Evolutionary conservation across 2,329 filamentous ascomycete genomes (phyloP).

Genomic region (Bipolaris sorokiniana): DNA sequence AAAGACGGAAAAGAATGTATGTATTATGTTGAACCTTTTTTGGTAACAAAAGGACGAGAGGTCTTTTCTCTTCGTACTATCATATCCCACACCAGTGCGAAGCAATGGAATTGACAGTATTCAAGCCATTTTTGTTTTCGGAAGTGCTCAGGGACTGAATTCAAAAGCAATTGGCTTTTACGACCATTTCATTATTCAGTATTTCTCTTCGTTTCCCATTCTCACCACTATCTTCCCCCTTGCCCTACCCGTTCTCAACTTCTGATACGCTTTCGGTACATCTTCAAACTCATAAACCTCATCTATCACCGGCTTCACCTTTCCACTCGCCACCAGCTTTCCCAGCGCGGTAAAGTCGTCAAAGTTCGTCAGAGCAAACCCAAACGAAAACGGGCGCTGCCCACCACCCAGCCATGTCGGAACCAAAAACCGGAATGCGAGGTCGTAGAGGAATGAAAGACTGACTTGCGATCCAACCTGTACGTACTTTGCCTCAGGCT

Average conservation of each 20-base stretch:
- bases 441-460: slow-evolving; percentile 21
- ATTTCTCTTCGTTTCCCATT: neutral
- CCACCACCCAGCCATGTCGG: slow-evolving; percentile 56
- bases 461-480: slow-evolving; percentile 31
- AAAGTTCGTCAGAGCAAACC: slow-evolving; percentile 29
- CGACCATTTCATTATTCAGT: too few species aligned
- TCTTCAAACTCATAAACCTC: slow-evolving; percentile 61
- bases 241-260: slow-evolving; percentile 59
- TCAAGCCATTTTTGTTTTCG: neutral
- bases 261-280: slow-evolving; percentile 61
- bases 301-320: slow-evolving; percentile 63
- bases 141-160: too few species aligned
- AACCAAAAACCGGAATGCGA: slow-evolving; percentile 26
- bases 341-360: slow-evolving; percentile 51
- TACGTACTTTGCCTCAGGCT: slow-evolving; percentile 23
- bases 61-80: too few species aligned
- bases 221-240: slow-evolving; percentile 63
- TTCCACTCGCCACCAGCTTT: slow-evolving; percentile 61
- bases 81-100: too few species aligned
- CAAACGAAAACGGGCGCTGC: slow-evolving; percentile 50
- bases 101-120: too few species aligned
- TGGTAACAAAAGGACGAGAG: too few species aligned
- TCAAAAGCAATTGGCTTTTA: too few species aligned
- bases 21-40: too few species aligned
- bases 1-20: too few species aligned